These are phyloP conservation scores for Xerocomus potaroensis DNA, from an alignment of 768 basidiomycete species.

Conservation along the genomic window DNA sequence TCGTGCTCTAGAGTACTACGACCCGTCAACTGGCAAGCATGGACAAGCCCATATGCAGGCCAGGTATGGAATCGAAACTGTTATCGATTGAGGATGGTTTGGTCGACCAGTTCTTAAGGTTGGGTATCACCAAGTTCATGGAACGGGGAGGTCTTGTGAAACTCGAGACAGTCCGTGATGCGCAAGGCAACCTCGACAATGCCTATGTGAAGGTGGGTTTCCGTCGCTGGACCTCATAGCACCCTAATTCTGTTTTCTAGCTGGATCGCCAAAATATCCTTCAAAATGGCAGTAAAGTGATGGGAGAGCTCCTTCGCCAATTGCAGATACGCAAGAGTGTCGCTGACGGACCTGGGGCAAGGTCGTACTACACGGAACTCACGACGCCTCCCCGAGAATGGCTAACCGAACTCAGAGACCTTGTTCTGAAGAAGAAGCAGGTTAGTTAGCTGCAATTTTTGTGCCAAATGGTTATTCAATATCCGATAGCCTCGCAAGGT, in stretches of 20 bases:
- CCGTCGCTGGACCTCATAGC: neutral
- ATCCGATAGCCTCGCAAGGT: slow-evolving; percentile 68
- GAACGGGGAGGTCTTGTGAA: slow-evolving; percentile 65
- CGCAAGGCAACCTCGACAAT: slow-evolving; percentile 57
- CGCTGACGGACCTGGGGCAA: slow-evolving; percentile 78
- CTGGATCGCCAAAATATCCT: slow-evolving; percentile 71
- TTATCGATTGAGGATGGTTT: neutral
- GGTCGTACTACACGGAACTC: slow-evolving; percentile 71
- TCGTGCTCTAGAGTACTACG: slow-evolving; percentile 77
- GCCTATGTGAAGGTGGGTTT: slow-evolving; percentile 60
- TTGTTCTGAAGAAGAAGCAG: slow-evolving; percentile 76
- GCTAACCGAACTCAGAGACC: slow-evolving; percentile 70
- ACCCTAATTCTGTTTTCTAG: slow-evolving; percentile 31
- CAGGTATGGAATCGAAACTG: slow-evolving; percentile 42
- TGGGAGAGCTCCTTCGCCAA: slow-evolving; percentile 71
- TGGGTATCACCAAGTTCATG: slow-evolving; percentile 81
- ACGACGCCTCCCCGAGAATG: slow-evolving; percentile 70
- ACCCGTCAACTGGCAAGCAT: slow-evolving; percentile 76
- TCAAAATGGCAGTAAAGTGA: slow-evolving; percentile 57
- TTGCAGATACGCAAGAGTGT: slow-evolving; percentile 84
- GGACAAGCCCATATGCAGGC: slow-evolving; percentile 92
- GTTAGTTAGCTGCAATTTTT: slow-evolving; percentile 36
- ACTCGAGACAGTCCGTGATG: slow-evolving; percentile 62
- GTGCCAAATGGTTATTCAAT: neutral
- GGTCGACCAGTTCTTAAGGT: slow-evolving; percentile 35